Conservation (phyloP, 768 basidiomycete genomes). For the Mycena filopes region DNA sequence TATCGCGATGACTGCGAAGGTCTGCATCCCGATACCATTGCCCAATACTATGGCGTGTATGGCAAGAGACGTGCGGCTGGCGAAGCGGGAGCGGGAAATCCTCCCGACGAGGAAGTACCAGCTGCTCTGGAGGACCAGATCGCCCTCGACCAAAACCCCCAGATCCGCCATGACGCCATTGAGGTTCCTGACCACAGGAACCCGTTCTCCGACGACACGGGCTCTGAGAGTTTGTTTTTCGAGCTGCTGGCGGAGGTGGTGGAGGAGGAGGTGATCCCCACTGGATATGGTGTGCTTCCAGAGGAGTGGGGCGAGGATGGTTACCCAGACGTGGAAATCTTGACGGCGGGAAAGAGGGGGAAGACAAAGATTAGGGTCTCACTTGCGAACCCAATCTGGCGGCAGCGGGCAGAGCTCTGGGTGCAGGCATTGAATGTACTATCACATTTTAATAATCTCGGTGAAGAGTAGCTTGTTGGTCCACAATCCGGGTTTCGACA, state of each 20-base stretch:
- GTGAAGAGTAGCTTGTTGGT: too few relatives aligned
- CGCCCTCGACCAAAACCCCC: not conserved
- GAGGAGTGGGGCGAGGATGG: constrained; percentile 12
- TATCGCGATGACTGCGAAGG: constrained; percentile 32
- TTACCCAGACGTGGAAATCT: constrained; percentile 13
- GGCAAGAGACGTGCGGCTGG: not conserved
- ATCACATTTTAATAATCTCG: too few relatives aligned
- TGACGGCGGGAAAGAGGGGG: not conserved
- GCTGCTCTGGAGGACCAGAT: not conserved
- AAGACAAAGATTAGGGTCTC: not conserved
- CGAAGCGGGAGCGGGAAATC: not conserved
- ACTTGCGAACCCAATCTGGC: constrained; percentile 1
- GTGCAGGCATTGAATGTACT: too few relatives aligned
- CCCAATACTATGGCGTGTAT: constrained; percentile 30
- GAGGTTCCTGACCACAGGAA: constrained; percentile 10
- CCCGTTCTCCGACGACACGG: constrained; percentile 2
- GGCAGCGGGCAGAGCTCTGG: not conserved
- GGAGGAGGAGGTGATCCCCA: not conserved
- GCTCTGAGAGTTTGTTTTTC: not conserved
- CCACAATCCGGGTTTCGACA: too few relatives aligned
- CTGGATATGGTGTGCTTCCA: constrained; percentile 7
- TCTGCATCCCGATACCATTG: constrained; percentile 27
- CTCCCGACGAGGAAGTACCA: constrained; percentile 2
- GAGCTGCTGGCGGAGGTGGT: constrained; percentile 5
- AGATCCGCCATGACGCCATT: constrained; percentile 10